Conservation (phyloP, 2,329 filamentous ascomycete genomes). For the Ceratocystis destructans region DNA sequence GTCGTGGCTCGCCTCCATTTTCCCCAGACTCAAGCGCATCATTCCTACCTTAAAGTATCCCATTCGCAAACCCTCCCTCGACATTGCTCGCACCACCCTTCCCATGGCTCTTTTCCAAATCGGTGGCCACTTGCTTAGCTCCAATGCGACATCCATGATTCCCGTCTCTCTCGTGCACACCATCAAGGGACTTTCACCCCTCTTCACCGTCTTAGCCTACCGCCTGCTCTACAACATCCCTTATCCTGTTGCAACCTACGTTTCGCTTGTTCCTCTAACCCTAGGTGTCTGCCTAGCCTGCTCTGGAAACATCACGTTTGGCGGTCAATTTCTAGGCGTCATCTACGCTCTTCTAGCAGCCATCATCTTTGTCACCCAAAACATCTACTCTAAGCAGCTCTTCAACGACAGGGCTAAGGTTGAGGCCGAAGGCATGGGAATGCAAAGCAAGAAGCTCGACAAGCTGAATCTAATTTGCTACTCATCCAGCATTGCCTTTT, state of each 20-base stretch:
- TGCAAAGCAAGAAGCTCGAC: slow-evolving; percentile 66
- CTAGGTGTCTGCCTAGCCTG: slow-evolving; percentile 92
- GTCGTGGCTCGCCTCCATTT: slow-evolving; percentile 58
- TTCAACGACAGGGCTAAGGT: slow-evolving; percentile 88
- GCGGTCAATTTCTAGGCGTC: slow-evolving; percentile 80
- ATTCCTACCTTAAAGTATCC: slow-evolving; percentile 73
- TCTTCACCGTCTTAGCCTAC: slow-evolving; percentile 92
- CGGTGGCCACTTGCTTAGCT: slow-evolving; percentile 82
- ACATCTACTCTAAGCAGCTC: slow-evolving; percentile 94
- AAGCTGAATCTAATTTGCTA: slow-evolving; percentile 96
- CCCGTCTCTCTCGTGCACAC: slow-evolving; percentile 96
- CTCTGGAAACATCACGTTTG: slow-evolving; percentile 64
- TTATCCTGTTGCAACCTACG: slow-evolving; percentile 76
- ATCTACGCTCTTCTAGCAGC: slow-evolving; percentile 79
- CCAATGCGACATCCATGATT: slow-evolving; percentile 85
- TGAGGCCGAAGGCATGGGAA: slow-evolving; percentile 54
- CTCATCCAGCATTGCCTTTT: slow-evolving; percentile 83
- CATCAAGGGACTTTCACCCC: slow-evolving; percentile 89
- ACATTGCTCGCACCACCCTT: slow-evolving; percentile 76
- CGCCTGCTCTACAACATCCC: slow-evolving; percentile 75
- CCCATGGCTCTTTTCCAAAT: slow-evolving; percentile 89
- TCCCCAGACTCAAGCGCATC: slow-evolving; percentile 54
- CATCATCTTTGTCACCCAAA: slow-evolving; percentile 91
- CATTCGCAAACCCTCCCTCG: slow-evolving; percentile 64
- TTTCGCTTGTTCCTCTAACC: slow-evolving; percentile 81